Evolutionary conservation across 129 eudicot species (phyloP), one percentile per base, ranked within the genome.

Genomic region (Pittosporum tobira): DNA sequence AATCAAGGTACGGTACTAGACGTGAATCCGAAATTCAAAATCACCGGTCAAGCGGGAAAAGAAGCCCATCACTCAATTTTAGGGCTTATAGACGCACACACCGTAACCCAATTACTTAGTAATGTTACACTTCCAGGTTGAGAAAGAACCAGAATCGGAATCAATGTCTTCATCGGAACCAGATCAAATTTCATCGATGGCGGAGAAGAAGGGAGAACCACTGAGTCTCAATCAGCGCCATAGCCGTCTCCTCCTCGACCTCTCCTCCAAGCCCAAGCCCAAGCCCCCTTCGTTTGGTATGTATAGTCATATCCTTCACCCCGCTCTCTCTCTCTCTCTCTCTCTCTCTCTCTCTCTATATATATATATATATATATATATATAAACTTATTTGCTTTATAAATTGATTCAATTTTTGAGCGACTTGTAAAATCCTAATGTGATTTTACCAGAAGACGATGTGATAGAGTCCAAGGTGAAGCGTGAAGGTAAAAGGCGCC

Each of bases 201-300:
- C 74, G 38, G 85, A 85, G 18, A 77, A 76, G 42, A 72, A 57
- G 71, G 50, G 26, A 67, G 71, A 71, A 57, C 73, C 94, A 1
- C 57, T 83, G 67, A 78, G 96, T 66, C 77, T 91, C n/a, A 91
- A 91, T 65, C 87, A 91, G 49, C 88, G 79, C n/a, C 89, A 77
- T 62, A 74, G 59, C 66, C 83, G 78, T 5, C 68, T 74, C 23
- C 79, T 88, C 43, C 4, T n/a, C 5, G 71, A 56, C 50, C 66
- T 73, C 16, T 78, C 84, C 9, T 69, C 88, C 29, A 72, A 65
- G 3, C 43, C 88, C n/a, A 75, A 68, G 37, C 51, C 67, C 50
- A 61, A 40, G 29, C 59, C 37, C 57, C 47, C 16, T 11, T 66
- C 71, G 21, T 63, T 69, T 53, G 65, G 68, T 61, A 43, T 16